Conservation (phyloP, 2,329 filamentous ascomycete genomes). For the Myriosclerotinia duriaeana region DNA sequence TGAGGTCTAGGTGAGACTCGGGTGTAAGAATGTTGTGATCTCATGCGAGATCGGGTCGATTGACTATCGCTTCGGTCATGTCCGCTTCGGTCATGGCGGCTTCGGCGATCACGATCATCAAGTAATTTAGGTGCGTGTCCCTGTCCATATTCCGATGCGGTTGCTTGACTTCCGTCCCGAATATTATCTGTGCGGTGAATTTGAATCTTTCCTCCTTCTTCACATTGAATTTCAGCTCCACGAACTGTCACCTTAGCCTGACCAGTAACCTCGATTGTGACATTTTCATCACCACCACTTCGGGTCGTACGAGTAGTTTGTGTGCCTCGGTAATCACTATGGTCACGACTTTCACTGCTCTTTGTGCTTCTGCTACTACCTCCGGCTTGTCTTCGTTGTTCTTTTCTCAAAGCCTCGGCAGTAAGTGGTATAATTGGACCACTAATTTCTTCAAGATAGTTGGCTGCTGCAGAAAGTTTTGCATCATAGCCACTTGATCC, state of each 20-base stretch:
- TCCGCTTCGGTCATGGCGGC: conserved; percentile 30
- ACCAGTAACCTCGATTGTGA: conserved; percentile 61
- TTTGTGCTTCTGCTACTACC: conserved; percentile 54
- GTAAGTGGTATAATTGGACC: conserved; percentile 53
- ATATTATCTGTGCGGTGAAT: conserved; percentile 47
- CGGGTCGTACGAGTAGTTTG: conserved; percentile 60
- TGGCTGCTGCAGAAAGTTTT: conserved; percentile 47
- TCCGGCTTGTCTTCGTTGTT: conserved; percentile 47
- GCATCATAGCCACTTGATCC: conserved; percentile 44
- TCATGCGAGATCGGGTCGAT: conserved; percentile 28
- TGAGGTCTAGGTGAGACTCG: conserved; percentile 29
- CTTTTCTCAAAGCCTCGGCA: conserved; percentile 49
- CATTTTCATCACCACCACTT: conserved; percentile 48
- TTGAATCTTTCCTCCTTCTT: conserved; percentile 59
- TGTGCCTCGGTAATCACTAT: conserved; percentile 62
- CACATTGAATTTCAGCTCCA: conserved; percentile 58
- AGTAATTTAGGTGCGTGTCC: conserved; percentile 26
- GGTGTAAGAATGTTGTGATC: conserved; percentile 33
- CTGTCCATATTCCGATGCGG: conserved; percentile 44
- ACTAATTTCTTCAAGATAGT: conserved; percentile 55
- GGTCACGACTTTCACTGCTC: conserved; percentile 61
- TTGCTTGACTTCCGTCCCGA: conserved; percentile 51
- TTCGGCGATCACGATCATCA: conserved; percentile 36
- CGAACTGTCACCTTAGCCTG: conserved; percentile 56
- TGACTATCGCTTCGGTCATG: conserved; percentile 27